These are phyloP conservation scores for Goffeauzyma gilvescens DNA, from an alignment of 768 basidiomycete genomes.

Conservation along the genomic window DNA sequence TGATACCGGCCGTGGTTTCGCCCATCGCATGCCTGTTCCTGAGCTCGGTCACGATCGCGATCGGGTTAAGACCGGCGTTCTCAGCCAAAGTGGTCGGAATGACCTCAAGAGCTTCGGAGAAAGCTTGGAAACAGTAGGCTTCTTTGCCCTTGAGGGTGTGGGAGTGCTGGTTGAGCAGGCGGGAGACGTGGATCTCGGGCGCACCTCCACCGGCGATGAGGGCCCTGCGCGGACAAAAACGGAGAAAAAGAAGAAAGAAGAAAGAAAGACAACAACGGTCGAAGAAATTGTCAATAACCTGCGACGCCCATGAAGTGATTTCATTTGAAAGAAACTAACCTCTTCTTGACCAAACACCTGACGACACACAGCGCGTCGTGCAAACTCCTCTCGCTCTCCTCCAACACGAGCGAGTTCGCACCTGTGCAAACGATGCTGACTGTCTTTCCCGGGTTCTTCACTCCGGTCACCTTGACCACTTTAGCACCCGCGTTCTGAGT, in stretches of 20 bases:
- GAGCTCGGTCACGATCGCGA: slow-evolving; percentile 92
- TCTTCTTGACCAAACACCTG: slow-evolving; percentile 91
- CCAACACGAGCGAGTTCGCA: slow-evolving; percentile 73
- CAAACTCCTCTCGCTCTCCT: slow-evolving; percentile 89
- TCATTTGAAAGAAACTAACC: slow-evolving; percentile 39
- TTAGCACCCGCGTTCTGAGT: slow-evolving; percentile 59
- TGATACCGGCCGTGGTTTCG: slow-evolving; percentile 87
- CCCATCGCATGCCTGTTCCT: slow-evolving; percentile 92
- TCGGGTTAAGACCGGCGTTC: slow-evolving; percentile 94
- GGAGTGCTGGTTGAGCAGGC: slow-evolving; percentile 70
- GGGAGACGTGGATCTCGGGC: slow-evolving; percentile 92
- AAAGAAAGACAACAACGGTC: not conserved
- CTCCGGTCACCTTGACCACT: slow-evolving; percentile 82
- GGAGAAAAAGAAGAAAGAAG: no score
- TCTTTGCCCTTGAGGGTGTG: slow-evolving; percentile 94
- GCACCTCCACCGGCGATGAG: slow-evolving; percentile 92
- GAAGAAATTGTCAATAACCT: no score
- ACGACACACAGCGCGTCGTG: slow-evolving; percentile 99
- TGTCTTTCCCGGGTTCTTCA: slow-evolving; percentile 84
- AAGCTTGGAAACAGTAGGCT: slow-evolving; percentile 96
- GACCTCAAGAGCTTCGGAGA: slow-evolving; percentile 90
- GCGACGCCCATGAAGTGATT: not conserved
- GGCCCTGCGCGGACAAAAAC: slow-evolving; percentile 40
- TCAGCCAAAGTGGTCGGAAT: slow-evolving; percentile 95
- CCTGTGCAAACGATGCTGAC: slow-evolving; percentile 92